A percentile compares a stretch with the other conserved stretches of the same genome.
Conservation (phyloP, 768 basidiomycete species). For the Sarcodon aspratus region DNA sequence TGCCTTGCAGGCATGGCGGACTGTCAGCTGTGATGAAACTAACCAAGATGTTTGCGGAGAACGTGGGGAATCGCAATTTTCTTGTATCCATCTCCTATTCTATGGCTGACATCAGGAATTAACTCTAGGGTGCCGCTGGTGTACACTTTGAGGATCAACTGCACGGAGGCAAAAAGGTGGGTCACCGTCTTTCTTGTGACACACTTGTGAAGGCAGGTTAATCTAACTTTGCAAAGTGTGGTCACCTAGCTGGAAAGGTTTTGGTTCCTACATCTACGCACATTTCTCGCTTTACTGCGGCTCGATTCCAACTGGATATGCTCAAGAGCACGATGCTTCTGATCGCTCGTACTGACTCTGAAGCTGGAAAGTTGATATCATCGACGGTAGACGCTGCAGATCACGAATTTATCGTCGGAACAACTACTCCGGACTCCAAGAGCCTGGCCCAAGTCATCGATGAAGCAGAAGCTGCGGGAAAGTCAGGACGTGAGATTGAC, state of each 20-base stretch:
- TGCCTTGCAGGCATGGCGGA: constrained; percentile 64
- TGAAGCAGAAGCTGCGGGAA: constrained; percentile 53
- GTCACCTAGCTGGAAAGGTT: constrained; percentile 86
- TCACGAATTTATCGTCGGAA: constrained; percentile 68
- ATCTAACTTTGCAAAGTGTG: constrained; percentile 36
- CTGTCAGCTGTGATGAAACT: constrained; percentile 93
- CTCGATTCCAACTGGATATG: constrained; percentile 86
- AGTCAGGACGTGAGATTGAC: constrained; percentile 59
- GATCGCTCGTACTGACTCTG: constrained; percentile 88
- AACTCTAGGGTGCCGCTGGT: constrained; percentile 68
- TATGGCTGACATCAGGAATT: neutral
- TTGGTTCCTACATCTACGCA: constrained; percentile 87
- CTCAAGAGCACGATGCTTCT: constrained; percentile 81
- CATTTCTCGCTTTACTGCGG: constrained; percentile 70
- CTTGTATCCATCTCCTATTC: constrained; percentile 5
- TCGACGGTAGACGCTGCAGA: constrained; percentile 76
- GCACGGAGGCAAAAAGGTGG: constrained; percentile 85
- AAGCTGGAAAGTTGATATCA: constrained; percentile 75
- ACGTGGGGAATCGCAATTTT: constrained; percentile 25
- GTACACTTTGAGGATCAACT: constrained; percentile 93
- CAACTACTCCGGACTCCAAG: constrained; percentile 29
- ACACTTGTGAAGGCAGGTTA: neutral
- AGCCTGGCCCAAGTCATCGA: constrained; percentile 51
- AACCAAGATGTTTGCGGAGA: constrained; percentile 89
- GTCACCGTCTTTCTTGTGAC: neutral